Percentiles rank a stretch among this genome's conserved stretches.
phyloP scores from a whole-genome alignment of 2,329 filamentous ascomycete genomes.

The Diplodia corticola region DNA sequence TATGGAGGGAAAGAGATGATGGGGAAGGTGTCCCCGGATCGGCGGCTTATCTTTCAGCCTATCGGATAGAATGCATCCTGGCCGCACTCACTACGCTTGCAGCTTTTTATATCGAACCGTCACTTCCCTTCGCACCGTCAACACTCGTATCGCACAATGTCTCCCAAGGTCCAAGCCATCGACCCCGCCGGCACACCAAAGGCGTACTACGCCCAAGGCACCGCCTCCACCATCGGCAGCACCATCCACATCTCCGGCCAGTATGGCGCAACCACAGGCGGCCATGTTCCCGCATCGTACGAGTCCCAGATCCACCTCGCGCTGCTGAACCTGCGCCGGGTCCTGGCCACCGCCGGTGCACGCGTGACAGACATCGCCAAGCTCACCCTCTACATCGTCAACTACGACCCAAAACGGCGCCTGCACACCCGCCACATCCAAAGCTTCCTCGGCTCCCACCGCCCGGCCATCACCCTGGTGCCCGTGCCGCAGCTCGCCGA shows the following conservation, averaged over 20 bases:
- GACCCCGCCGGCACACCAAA: background rate
- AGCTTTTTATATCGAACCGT: background rate
- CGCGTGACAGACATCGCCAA: slow-evolving; percentile 43
- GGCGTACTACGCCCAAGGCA: slow-evolving; percentile 29
- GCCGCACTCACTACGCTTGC: background rate
- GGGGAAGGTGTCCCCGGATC: background rate
- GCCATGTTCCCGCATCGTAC: slow-evolving; percentile 40
- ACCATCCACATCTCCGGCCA: slow-evolving; percentile 42
- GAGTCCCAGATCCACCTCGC: slow-evolving; percentile 47
- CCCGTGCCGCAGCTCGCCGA: slow-evolving; percentile 45
- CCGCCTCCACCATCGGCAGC: slow-evolving; percentile 23
- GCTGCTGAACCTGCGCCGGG: slow-evolving; percentile 41
- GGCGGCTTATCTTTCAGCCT: background rate
- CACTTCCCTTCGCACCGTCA: background rate
- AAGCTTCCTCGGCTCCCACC: slow-evolving; percentile 42
- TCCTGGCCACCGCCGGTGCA: slow-evolving; percentile 40
- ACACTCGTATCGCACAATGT: too few species aligned
- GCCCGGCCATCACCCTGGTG: slow-evolving; percentile 47
- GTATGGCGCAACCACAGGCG: slow-evolving; percentile 35
- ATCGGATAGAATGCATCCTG: background rate
- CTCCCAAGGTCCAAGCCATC: background rate
- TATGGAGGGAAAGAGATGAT: background rate
- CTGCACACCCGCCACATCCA: slow-evolving; percentile 43
- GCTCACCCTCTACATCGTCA: slow-evolving; percentile 47
- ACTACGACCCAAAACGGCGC: slow-evolving; percentile 43